Percentiles rank a stretch among this genome's conserved stretches.
These are phyloP conservation scores for Morella rubra DNA, from an alignment of 306 rosid genomes.

Conservation along the genomic window DNA sequence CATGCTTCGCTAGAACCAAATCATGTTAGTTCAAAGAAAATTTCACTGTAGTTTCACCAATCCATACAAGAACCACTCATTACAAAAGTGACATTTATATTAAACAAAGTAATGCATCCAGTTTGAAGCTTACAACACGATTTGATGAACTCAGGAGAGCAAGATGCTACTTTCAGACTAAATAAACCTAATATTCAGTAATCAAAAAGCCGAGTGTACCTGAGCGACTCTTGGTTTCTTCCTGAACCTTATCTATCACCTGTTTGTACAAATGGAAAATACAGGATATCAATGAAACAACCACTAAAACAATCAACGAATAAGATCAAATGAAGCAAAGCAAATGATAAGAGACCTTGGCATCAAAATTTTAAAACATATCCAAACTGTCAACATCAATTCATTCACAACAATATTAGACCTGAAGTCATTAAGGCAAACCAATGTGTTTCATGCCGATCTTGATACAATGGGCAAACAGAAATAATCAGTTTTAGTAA, in stretches of 20 bases:
- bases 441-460: not conserved
- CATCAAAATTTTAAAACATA: not conserved
- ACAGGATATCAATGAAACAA: slow-evolving; percentile 26
- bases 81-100: slow-evolving; percentile 7
- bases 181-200: slow-evolving; percentile 1
- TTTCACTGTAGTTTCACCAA: not conserved
- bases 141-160: not conserved
- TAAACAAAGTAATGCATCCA: slow-evolving; percentile 4
- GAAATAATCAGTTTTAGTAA: not conserved
- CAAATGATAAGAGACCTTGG: not conserved
- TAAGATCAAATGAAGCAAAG: not conserved
- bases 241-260: slow-evolving; percentile 99
- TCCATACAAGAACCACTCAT: not conserved
- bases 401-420: not conserved
- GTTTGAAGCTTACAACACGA: not conserved
- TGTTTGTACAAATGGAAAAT: slow-evolving; percentile 29
- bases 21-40: not conserved
- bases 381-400: not conserved
- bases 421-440: not conserved
- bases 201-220: slow-evolving; percentile 41
- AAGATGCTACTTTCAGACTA: not conserved
- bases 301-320: not conserved
- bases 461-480: not conserved
- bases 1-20: slow-evolving; percentile 1
- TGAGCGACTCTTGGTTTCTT: slow-evolving; percentile 90